Conservation (phyloP, 345 rosid species). For the Eucalyptus erythrocorys region DNA sequence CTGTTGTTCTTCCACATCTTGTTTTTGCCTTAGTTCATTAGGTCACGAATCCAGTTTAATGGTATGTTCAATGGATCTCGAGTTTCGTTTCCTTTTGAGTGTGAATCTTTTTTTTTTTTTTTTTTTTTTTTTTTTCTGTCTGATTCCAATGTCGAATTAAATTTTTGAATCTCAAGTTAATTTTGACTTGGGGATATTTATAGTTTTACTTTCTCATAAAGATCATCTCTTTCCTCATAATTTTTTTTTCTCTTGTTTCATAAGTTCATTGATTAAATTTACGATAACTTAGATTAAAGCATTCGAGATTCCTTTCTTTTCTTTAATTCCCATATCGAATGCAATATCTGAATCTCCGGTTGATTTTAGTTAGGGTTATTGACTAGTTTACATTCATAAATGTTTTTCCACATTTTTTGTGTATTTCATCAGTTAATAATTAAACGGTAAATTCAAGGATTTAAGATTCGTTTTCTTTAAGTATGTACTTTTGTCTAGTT, state of each 20-base stretch:
- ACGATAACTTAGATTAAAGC: not conserved
- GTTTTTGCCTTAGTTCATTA: not conserved
- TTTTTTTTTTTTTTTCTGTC: too few species aligned
- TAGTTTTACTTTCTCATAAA: not conserved
- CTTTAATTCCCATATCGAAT: not conserved
- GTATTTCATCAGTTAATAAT: not conserved
- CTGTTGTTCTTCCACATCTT: not conserved
- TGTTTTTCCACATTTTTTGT: not conserved
- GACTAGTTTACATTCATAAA: not conserved
- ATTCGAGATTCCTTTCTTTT: not conserved
- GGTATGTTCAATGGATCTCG: not conserved
- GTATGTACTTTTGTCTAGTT: not conserved
- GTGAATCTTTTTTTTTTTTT: not conserved
- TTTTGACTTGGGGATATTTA: not conserved
- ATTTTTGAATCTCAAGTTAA: not conserved
- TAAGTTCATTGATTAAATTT: not conserved
- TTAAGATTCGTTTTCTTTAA: not conserved
- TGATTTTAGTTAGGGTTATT: not conserved
- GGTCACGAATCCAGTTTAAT: not conserved
- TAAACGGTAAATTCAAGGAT: not conserved
- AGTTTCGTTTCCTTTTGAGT: not conserved
- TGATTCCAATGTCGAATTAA: not conserved
- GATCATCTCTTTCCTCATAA: not conserved
- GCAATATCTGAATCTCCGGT: not conserved
- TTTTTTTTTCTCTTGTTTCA: not conserved